Evolutionary conservation across 345 rosid genomes (phyloP).

Genomic region (Pseudoturritis turrita): DNA sequence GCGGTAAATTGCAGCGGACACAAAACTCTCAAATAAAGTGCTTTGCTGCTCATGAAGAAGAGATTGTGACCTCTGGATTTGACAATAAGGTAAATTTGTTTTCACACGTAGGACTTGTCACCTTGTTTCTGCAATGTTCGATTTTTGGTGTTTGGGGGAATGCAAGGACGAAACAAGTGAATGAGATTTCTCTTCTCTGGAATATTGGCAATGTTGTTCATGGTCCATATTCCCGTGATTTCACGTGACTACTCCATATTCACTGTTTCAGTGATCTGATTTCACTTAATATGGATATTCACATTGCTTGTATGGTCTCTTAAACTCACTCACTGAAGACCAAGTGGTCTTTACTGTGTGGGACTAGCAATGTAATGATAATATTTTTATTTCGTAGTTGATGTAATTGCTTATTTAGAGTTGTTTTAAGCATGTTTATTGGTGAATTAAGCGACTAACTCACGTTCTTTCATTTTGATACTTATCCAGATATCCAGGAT

Average conservation of each 20-base stretch:
- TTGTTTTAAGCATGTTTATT: not conserved
- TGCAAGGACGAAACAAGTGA: not conserved
- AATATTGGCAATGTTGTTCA: not conserved
- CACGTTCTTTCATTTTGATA: slow-evolving; percentile 4
- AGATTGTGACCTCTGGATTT: slow-evolving; percentile 80
- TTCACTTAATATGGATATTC: not conserved
- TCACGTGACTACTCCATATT: not conserved
- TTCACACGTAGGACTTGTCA: slow-evolving; percentile 3
- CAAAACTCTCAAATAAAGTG: slow-evolving; percentile 82
- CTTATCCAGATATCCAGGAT: slow-evolving; percentile 66
- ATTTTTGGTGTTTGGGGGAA: not conserved
- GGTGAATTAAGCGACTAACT: slow-evolving; percentile 3
- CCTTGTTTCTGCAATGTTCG: not conserved
- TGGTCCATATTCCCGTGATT: not conserved
- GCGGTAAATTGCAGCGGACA: slow-evolving; percentile 68
- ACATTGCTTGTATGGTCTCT: not conserved
- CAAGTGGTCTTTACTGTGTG: not conserved
- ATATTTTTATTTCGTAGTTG: not conserved
- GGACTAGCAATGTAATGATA: not conserved
- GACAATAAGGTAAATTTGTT: slow-evolving; percentile 70
- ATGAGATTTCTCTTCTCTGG: not conserved
- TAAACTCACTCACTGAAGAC: not conserved
- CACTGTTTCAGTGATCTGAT: not conserved
- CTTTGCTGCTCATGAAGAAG: slow-evolving; percentile 78
- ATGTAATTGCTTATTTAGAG: not conserved